Evolutionary conservation across 176 grass and related monocot species (phyloP).

Genomic region (Lolium rigidum): DNA sequence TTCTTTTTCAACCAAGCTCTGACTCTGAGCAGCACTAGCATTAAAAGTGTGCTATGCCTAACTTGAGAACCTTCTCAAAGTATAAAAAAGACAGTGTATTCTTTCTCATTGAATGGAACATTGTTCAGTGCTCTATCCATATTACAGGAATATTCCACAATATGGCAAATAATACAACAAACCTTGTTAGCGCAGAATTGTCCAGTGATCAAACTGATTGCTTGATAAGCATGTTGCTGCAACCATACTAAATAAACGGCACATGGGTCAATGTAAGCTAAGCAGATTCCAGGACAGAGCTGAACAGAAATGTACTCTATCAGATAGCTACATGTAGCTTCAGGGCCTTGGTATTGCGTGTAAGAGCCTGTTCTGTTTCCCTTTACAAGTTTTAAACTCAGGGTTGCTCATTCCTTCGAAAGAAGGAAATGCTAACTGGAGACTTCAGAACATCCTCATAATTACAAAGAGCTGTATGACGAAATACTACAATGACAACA

Average conservation of each 20-base stretch:
- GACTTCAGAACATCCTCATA: conserved; percentile 48
- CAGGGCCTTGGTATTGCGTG: conserved; percentile 16
- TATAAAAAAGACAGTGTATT: not conserved
- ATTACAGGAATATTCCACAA: not conserved
- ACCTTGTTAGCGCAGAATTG: not conserved
- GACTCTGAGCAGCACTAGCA: conserved; percentile 14
- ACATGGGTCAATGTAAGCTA: not conserved
- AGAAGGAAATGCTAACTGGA: conserved; percentile 41
- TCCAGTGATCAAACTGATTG: not conserved
- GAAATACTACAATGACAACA: conserved; percentile 29
- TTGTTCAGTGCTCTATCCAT: not conserved
- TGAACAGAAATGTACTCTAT: not conserved
- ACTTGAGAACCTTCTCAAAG: conserved; percentile 8
- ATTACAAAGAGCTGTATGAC: conserved; percentile 58
- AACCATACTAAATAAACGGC: conserved; percentile 5
- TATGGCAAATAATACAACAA: not conserved
- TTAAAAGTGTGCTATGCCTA: conserved; percentile 6
- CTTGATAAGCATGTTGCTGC: not conserved
- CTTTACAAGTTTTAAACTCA: conserved; percentile 45
- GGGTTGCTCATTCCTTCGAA: conserved; percentile 11
- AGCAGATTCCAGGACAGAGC: not conserved
- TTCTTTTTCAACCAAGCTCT: not conserved
- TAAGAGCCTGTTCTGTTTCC: conserved; percentile 37
- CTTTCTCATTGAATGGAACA: not conserved
- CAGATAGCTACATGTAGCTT: conserved; percentile 31